Evolutionary conservation across 164 flowering plant genomes (phyloP), one percentile per base, ranked within the genome.

Genomic region (Protea cynaroides): DNA sequence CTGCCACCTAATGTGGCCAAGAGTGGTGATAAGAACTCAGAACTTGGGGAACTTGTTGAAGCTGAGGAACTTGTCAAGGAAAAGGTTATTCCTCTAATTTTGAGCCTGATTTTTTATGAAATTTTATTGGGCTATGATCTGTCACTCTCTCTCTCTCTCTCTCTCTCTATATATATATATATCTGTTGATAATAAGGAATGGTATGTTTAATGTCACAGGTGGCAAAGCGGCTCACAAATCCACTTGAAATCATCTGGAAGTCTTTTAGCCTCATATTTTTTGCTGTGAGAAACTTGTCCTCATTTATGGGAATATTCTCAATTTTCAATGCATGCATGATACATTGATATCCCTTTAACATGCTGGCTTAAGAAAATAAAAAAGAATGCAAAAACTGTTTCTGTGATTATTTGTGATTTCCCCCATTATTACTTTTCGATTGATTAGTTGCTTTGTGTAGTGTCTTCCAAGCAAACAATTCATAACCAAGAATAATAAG

Each of bases 1-100:
- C 87, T 91, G 70, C 97, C 99, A 58, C 78, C 93, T 34, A 62
- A 66, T 50, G 79, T 19, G 13, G 78, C 19, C 18, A 78, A 85
- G 72, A 69, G 65, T 61, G 80, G 77, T 65, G 80, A 79, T 7
- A 71, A 77, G 58, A 79, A 79, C 63, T 57, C 75, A 57, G 97
- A 82, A 72, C 92, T 86, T 61, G 99, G 82, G 74, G 99, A 94
- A 75, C 83, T 61, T 72, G 85, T 67, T 66, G 96, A 91, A 83
- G 99, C 99, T 63, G 97, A 94, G 80, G 99, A 91, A 75, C 96
- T 94, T 71, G 93, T 94, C 67, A 94, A 94, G 73, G 88, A 89
- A 78, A 87, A 94, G 93, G 97, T 91, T 18, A 66, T 43, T 8
- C 17, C 56, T 62, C 38, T 52, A 58, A 56, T 40, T 44, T 4